Evolutionary conservation across 305 asterid species (phyloP), one percentile per base, ranked within the genome.

Genomic region (Salvia sclarea): DNA sequence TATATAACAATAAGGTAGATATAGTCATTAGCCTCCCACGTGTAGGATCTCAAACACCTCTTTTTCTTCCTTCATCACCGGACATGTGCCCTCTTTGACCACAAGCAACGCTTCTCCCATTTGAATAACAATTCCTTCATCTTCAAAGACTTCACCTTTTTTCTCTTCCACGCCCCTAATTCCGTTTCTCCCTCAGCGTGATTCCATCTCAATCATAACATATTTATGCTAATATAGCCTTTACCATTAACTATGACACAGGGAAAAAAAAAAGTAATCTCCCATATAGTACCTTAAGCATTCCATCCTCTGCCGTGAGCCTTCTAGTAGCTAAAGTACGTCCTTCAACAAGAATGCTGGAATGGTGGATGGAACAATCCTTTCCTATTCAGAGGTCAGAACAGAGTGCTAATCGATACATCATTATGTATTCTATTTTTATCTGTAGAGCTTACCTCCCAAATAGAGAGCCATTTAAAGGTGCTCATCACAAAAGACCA

Each of bases 301-400:
- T 65, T 64, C 96, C 96, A 64, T 81, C 82, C 41, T 76, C 80
- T 52, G 77, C 95, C 24, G 55, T 72, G 33, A 89, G 81, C 79
- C 95, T 85, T 71, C 96, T 95, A 68, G 94, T 87, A 48, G 95
- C 88, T 72, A 84, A 69, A 61, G 89, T 89, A 65, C 84, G 82
- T 16, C 87, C 89, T 30, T 87, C 89, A 37, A 87, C 87, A 6
- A 84, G 83, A 75, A 84, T 82, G 68, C 90, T 84, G 16, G 90
- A 84, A 78, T 84, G 89, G 72, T 84, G 89, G 66, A 84, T 84
- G 89, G 66, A 84, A 82, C 43, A 24, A 24, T 30, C 95, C 96
- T 75, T 85, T 89, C 81, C 71, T 83, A 70, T 89, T 89, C 96
- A 86, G 86, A 70, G 66, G 44, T 25, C 45, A 38, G 30, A 71